Evolutionary conservation across 2,329 filamentous ascomycete genomes (phyloP), one percentile per base, ranked within the genome.

Genomic region (Pseudogymnoascus sp.): DNA sequence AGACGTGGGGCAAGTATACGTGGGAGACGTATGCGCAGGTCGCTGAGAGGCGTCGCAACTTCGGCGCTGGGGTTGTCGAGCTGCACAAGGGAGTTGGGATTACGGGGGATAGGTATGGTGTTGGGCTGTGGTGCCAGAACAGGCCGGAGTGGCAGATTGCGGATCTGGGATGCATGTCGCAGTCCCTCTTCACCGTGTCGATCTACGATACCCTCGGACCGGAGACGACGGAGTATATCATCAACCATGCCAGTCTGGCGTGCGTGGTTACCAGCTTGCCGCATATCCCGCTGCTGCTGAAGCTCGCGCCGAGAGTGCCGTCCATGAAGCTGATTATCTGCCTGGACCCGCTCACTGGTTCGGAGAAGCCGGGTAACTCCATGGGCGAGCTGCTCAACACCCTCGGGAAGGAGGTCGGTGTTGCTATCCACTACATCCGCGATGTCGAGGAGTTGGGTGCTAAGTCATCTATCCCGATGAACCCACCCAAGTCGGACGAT

Each of bases 191-290:
- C 77, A 90, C 89, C 21, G 92, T 99, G 62, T 96, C 93, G 4
- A 88, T 99, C 60, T 99, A 99, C 79, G 95, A 97, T 76, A 97
- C 93, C 11, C 84, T 99, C 4, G 93, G 93, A 8, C 88, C 93
- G 11, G 91, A 96, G 68, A 86, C 93, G 2, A 93, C 90, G 63
- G 92, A 97, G 77, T 97, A 90, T 78, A 97, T 99, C 75, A 89
- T 97, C 78, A 96, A 96, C 76, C 93, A 97, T 74, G 86, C 91
- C 62, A 83, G 87, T 65, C 79, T 97, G 63, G 76, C 81, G 63
- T 90, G 87, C 70, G 85, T 97, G 40, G 86, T 89, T 66, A 88
- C 90, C 63, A 92, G 90, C 28, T 79, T 97, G 52, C 85, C 86
- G 45, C 93, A 96, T 71, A 87, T 97, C 61, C 87, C 91, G 1